Evolutionary conservation across 2,329 filamentous ascomycete genomes (phyloP), one percentile per base, ranked within the genome.

Genomic region (Ceratocystis colombiana): DNA sequence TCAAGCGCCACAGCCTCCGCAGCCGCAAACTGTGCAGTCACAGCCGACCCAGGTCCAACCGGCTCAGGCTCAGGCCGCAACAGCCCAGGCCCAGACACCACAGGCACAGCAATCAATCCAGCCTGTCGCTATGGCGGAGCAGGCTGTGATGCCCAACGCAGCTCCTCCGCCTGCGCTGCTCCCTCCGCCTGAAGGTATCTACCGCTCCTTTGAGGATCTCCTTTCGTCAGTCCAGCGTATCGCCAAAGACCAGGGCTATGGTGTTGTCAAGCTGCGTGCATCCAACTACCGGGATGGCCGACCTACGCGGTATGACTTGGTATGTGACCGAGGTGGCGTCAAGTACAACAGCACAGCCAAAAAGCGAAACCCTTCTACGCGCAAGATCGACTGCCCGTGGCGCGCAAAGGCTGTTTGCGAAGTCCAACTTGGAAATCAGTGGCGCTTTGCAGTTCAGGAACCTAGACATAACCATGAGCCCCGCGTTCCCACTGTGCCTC

Each of bases 291-390:
- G 83, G 57, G 83, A 85, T 65, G 80, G 81, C 68, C 84, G 84
- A 70, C 82, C 83, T 0, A 85, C 83, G 22, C 80, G 83, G 17
- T 85, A 84, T 73, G 83, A 85, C 69, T 76, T 85, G 10, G 83
- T 85, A 44, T 85, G 83, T 74, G 83, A 85, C 70, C 82, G 83
- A 50, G 83, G 83, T 65, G 83, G 83, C 68, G 83, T 85, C 72
- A 85, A 85, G 74, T 85, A 85, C 74, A 84, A 77, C 75, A 85
- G 82, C 74, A 85, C 83, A 1, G 83, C 83, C 6, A 85, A 85
- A 77, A 85, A 85, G 76, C 80, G 83, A 66, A 85, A 84, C 70
- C 83, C 83, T 1, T 84, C 81, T 65, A 85, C 83, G 55, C 82
- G 83, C 72, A 85, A 85, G 74, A 82, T 85, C 66, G 83, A 85